Evolutionary conservation across 441 rosid species (phyloP).

Genomic region (Lagerstroemia fauriei): DNA sequence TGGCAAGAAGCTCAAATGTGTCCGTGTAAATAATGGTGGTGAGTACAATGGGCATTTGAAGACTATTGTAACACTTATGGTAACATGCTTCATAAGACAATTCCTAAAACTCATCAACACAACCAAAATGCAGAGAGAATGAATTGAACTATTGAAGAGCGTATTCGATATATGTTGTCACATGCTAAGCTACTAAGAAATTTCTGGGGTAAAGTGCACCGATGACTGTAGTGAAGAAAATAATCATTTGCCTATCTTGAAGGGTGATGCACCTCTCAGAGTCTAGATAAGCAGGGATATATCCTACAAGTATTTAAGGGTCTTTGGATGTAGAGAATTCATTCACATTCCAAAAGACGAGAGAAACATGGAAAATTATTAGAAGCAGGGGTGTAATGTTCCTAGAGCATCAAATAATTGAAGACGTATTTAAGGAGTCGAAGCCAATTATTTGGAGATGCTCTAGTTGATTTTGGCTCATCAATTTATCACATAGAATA

Average conservation of each 20-base stretch:
- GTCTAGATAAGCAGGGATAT: too few relatives aligned
- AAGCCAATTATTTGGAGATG: too few relatives aligned
- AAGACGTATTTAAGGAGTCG: too few relatives aligned
- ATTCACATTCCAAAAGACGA: conserved; percentile 8
- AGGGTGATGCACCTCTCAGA: too few relatives aligned
- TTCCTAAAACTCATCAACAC: neutral
- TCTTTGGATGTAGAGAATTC: neutral
- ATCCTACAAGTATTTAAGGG: neutral
- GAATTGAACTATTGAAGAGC: neutral
- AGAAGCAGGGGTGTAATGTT: too few relatives aligned
- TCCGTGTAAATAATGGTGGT: neutral
- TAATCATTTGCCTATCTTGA: neutral
- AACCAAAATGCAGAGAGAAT: neutral
- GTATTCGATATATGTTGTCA: neutral
- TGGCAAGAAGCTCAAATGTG: neutral
- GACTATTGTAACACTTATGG: neutral
- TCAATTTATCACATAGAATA: too few relatives aligned
- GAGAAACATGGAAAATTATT: too few relatives aligned
- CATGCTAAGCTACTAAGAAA: neutral
- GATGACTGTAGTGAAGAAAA: too few relatives aligned
- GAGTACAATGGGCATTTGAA: neutral
- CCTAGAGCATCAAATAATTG: too few relatives aligned
- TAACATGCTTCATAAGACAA: neutral
- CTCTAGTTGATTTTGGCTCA: too few relatives aligned
- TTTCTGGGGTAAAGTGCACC: neutral